Evolutionary conservation across 352 stramenopile species (phyloP), one percentile per base, ranked within the genome.

Genomic region (Pythium scleroteichum): DNA sequence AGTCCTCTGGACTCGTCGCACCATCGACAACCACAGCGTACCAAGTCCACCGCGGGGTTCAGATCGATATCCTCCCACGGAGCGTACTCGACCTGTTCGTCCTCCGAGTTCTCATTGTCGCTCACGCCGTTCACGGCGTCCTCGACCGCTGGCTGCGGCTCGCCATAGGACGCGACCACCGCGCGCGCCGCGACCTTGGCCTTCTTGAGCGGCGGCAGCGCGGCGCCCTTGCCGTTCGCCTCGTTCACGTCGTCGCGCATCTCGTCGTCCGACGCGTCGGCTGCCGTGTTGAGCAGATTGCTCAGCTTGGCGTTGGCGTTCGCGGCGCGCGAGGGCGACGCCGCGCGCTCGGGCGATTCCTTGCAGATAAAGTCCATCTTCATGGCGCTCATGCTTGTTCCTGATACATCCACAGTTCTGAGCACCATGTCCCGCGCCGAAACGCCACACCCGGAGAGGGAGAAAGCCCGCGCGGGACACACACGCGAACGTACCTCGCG

Each of bases 321-420:
- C 4, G 51, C 62, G 32, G 39, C 14, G 14, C 42, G 66, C 54
- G 41, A 8, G 27, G 35, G 53, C 40, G 48, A n/a, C 6, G 27
- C n/a, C 23, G 17, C 22, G 27, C 22, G 20, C 14, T 77, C 61
- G 53, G 63, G 59, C 29, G 68, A 66, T 59, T 90, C 76, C 66
- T 86, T 78, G 66, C 77, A 88, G 68, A 91, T 91, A 47, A 89
- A 91, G 51, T 88, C 79, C 82, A 91, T 88, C 51, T 89, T 91
- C 82, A 91, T 91, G 19, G 79, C 79, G 58, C 79, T 89, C 77
- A 88, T 90, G 20, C 16, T 59, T n/a, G 6, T n/a, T 44, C 38
- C 14, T 14, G 38, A n/a, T n/a, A 4, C 5, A 13, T 44, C 14
- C 38, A 6, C 38, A 7, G 5, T 17, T 13, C 16, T n/a, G n/a